Conservation (phyloP, 257 asterid genomes). For the Solanum sparsipilum region DNA sequence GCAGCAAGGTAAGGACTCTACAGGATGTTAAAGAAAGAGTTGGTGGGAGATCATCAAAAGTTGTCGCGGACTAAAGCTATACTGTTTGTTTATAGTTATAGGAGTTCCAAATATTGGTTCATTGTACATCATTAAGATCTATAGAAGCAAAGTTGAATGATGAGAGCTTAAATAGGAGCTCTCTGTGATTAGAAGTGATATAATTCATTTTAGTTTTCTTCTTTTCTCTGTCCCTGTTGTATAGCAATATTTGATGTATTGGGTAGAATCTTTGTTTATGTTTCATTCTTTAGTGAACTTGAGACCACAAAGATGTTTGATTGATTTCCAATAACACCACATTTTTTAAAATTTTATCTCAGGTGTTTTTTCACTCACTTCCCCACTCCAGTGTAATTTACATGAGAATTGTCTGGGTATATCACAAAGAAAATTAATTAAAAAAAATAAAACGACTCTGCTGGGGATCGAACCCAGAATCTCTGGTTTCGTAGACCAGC, state of each 20-base stretch:
- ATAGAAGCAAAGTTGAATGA: background rate
- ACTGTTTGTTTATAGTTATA: background rate
- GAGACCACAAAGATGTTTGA: background rate
- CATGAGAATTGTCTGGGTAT: background rate
- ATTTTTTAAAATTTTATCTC: background rate
- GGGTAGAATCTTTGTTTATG: background rate
- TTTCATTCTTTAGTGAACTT: background rate
- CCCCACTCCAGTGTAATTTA: background rate
- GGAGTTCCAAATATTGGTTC: background rate
- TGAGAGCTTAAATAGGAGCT: background rate
- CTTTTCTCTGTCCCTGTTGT: background rate
- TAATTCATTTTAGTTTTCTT: background rate
- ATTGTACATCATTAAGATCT: background rate
- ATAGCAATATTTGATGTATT: background rate
- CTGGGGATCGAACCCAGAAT: conserved; percentile 99
- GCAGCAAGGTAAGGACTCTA: background rate
- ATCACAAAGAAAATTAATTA: background rate
- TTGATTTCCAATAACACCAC: background rate
- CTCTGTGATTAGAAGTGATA: background rate
- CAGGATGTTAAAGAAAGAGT: background rate
- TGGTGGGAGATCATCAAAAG: background rate
- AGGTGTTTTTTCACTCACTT: background rate
- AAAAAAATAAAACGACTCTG: conserved; percentile 41
- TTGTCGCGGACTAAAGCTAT: background rate
- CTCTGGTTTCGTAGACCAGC: conserved; percentile 99